These are phyloP conservation scores for Venturia nashicola DNA, from an alignment of 2,329 filamentous ascomycete species.

Conservation along the genomic window DNA sequence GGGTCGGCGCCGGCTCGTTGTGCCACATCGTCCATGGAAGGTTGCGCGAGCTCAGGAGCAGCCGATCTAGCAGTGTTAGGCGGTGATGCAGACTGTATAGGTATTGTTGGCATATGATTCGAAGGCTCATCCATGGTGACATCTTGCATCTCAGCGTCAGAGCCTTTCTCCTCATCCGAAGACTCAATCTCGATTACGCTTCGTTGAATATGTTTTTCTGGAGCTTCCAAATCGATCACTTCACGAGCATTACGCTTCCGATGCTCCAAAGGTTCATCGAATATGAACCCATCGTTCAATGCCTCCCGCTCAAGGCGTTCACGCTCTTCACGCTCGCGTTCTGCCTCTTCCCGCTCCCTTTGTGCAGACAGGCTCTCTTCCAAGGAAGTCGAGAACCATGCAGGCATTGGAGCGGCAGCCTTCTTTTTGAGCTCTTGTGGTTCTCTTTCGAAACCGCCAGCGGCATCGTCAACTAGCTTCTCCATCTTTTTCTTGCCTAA, in stretches of 20 bases:
- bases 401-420: constrained; percentile 52
- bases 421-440: constrained; percentile 21
- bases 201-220: constrained; percentile 31
- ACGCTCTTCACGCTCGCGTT: constrained; percentile 3
- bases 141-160: neutral
- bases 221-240: constrained; percentile 34
- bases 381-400: constrained; percentile 55
- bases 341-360: constrained; percentile 27
- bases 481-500: constrained; percentile 40
- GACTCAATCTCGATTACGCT: constrained; percentile 49
- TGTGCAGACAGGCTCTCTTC: constrained; percentile 45
- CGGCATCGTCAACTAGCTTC: constrained; percentile 39
- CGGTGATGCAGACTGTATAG: neutral
- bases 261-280: constrained; percentile 47
- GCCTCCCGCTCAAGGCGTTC: constrained; percentile 31
- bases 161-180: constrained; percentile 40
- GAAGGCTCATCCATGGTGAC: neutral
- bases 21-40: neutral
- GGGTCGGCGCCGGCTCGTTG: neutral
- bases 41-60: neutral
- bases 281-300: constrained; percentile 47
- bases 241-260: constrained; percentile 41
- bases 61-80: neutral
- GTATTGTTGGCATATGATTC: neutral
- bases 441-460: constrained; percentile 54